Evolutionary conservation across 164 flowering plant species (phyloP), one percentile per base, ranked within the genome.

Genomic region (Magnolia kwangsiensis): DNA sequence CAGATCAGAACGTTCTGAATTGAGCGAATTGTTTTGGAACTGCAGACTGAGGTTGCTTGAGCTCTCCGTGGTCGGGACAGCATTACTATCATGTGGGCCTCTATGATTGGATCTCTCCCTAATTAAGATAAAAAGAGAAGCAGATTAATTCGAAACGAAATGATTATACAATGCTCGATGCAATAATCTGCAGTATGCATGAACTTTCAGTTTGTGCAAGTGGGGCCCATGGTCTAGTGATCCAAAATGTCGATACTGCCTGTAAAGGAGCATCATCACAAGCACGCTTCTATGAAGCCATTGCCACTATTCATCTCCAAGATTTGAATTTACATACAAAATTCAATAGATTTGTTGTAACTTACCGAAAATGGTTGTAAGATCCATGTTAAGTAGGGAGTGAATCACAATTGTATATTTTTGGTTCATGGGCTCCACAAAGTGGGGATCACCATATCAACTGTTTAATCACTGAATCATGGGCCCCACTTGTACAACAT

Each of bases 31-130:
- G 27, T 69, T 77, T 68, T 2, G 61, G 61, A 11, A 55, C 18
- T 11, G 61, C 18, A 16, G 18, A 55, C 13, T 55, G 63, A 61
- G 69, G 59, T 76, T 81, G 81, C 71, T 78, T 51, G 77, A 72
- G 70, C 65, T 69, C 50, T 63, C 77, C 14, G 16, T 50, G 73
- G 19, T 77, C 1, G 24, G 74, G 69, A 64, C 63, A 67, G 67
- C 70, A 49, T n/a, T 10, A 19, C 49, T 74, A 14, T 70, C 76
- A 16, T 50, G 63, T 31, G 77, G 82, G 58, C 16, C 74, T 63
- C 77, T 82, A 5, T 74, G 45, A 63, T 61, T 85, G 72, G 88
- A 86, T 79, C 82, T 86, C 70, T 84, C 87, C 87, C 96, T 91
- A 80, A 37, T 83, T 49, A 64, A 58, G 73, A 55, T 55, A 8